Evolutionary conservation across 345 rosid genomes (phyloP), one percentile per base, ranked within the genome.

Genomic region (Gossypium arboreum): DNA sequence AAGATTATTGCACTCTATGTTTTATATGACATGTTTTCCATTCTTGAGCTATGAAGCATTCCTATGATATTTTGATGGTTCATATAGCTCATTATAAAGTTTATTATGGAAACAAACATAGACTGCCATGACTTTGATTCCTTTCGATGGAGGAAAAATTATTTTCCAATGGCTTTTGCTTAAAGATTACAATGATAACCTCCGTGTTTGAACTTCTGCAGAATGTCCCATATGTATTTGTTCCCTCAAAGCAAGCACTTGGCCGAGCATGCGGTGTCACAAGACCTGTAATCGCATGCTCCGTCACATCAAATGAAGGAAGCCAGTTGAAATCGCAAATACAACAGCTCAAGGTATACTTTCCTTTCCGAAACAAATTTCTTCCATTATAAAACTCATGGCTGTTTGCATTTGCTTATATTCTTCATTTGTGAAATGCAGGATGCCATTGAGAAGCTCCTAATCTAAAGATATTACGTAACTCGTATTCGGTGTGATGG

Each of bases 171-270:
- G 3, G 24, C 12, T 2, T 39, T 20, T 57, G 18, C 20, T 56
- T 12, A 9, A 41, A 12, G 52, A 43, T 72, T 72, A 12, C 63
- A 27, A 0, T 18, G 13, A 54, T 58, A 34, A 41, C 18, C 2
- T 8, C 3, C 1, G 4, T 29, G 1, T 61, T 29, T 12, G 10
- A 10, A 47, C 68, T 82, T 78, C 63, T 74, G 85, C 85, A 95
- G 99, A 95, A 95, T 77, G 99, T 93, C 25, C 98, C 97, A 0
- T 95, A 95, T 72, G 99, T 95, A 43, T 95, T 95, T 88, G 99
- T 95, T 13, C 96, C 97, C 24, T 95, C 98, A 71, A 95, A 93
- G 80, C 90, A 90, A 86, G 96, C 97, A 8, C 97, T 93, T 75
- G 99, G 98, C 70, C 84, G 99, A 76, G 99, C 98, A 4, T 93